Evolutionary conservation across 768 basidiomycete species (phyloP).

Genomic region (Polyporus arcularius): DNA sequence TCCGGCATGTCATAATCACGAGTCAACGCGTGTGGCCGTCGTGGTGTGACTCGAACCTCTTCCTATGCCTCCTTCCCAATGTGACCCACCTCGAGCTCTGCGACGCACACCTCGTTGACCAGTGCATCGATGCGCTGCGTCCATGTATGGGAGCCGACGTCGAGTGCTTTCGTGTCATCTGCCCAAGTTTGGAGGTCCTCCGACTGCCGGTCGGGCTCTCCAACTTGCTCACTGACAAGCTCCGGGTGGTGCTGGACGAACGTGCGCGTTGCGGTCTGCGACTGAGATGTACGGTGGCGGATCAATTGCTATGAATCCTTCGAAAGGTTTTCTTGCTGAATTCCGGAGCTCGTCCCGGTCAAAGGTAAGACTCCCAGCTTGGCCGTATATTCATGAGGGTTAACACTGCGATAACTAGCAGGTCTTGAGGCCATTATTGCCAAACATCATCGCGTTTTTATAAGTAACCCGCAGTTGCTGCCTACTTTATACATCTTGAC

Average conservation of each 20-base stretch:
- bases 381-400: too few species aligned
- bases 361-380: too few species aligned
- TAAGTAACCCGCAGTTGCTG: neutral
- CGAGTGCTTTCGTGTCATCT: neutral
- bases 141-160: neutral
- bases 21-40: conserved; percentile 11
- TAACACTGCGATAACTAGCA: neutral
- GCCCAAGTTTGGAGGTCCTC: neutral
- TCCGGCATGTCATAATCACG: neutral
- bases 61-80: neutral
- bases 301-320: neutral
- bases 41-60: conserved; percentile 9
- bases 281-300: neutral
- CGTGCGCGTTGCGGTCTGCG: neutral
- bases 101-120: conserved; percentile 1
- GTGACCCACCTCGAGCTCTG: neutral
- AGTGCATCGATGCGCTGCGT: conserved; percentile 1
- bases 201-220: conserved; percentile 3
- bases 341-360: too few species aligned
- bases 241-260: neutral
- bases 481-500: neutral
- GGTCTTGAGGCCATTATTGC: neutral
- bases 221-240: neutral
- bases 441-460: neutral
- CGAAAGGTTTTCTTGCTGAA: too few species aligned